These are phyloP conservation scores for maize (Zea mays) DNA, from an alignment of 176 grass and related monocot species.

Conservation along the genomic window DNA sequence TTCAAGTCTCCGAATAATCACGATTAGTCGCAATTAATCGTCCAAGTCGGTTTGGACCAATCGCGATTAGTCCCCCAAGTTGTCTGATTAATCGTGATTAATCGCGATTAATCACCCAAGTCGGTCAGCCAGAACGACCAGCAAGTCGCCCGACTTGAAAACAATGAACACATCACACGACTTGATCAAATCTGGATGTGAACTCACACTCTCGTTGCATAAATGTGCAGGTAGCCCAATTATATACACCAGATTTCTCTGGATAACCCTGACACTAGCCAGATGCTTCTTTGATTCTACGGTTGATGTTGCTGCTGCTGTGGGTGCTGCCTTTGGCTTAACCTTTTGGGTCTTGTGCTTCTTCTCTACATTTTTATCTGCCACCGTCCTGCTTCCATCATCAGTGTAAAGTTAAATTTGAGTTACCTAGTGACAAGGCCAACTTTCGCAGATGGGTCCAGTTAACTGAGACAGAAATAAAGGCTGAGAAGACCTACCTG, in stretches of 20 bases:
- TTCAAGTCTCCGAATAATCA: too few species aligned
- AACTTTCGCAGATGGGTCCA: not conserved
- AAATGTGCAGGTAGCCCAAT: conserved; percentile 87
- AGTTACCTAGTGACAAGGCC: not conserved
- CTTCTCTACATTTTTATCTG: conserved; percentile 75
- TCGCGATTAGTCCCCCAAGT: too few species aligned
- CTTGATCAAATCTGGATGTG: conserved; percentile 16
- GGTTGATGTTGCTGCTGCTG: conserved; percentile 16
- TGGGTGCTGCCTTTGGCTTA: conserved; percentile 48
- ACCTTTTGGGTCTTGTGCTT: conserved; percentile 83
- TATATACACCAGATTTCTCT: conserved; percentile 96
- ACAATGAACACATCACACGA: not conserved
- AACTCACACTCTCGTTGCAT: conserved; percentile 78
- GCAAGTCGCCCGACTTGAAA: too few species aligned
- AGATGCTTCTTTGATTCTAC: conserved; percentile 92
- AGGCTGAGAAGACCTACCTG: too few species aligned
- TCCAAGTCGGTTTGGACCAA: too few species aligned
- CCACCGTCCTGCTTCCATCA: conserved; percentile 54
- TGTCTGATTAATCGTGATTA: too few species aligned
- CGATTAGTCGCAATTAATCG: too few species aligned
- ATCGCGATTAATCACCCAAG: too few species aligned
- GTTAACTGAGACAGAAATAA: too few species aligned
- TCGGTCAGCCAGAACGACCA: too few species aligned
- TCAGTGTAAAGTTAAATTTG: not conserved
- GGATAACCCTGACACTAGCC: conserved; percentile 85